Evolutionary conservation across 2,329 filamentous ascomycete species (phyloP), one percentile per base, ranked within the genome.

Genomic region (Madurella mycetomatis): DNA sequence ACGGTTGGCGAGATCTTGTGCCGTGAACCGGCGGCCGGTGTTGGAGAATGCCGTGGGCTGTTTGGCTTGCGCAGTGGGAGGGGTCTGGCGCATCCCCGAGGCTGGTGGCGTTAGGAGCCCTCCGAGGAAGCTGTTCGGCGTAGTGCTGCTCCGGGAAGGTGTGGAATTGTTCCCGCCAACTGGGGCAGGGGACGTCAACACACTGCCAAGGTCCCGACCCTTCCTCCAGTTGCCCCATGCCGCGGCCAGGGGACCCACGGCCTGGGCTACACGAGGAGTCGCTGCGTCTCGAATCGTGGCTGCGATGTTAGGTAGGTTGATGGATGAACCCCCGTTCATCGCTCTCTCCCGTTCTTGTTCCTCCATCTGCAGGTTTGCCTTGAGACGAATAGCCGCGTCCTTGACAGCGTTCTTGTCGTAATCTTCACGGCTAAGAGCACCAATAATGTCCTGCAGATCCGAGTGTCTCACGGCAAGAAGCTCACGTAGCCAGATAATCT

Each of bases 181-280:
- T 9, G 67, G 57, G 1, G 70, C 70, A 13, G 78, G 74, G 7
- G 79, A 76, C 48, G 71, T 73, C 39, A 76, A 63, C 25, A 70
- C 72, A 11, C 76, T 72, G 49, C 82, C 76, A 42, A 83, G 64
- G 65, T 82, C 81, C 63, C 77, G 80, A 15, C 80, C 82, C 68
- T 87, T 92, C 49, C 92, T 86, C 92, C 92, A 96, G 70, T 87
- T 96, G 45, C 90, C 92, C 83, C 92, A 95, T n/a, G 91, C 92
- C n/a, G 91, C 90, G n/a, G 90, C 82, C 39, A 86, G 69, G 19
- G 83, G 83, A 1, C 82, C 90, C 19, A 96, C 86, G 4, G 87
- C 87, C 67, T 95, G 86, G 5, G 89, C 90, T 15, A 95, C 87
- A 32, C 90, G 85, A 4, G 92, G 92, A 2, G 90, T 88, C 5